These are phyloP conservation scores for Kazachstania bromeliacearum DNA, from an alignment of 805 yeast species.

Conservation along the genomic window DNA sequence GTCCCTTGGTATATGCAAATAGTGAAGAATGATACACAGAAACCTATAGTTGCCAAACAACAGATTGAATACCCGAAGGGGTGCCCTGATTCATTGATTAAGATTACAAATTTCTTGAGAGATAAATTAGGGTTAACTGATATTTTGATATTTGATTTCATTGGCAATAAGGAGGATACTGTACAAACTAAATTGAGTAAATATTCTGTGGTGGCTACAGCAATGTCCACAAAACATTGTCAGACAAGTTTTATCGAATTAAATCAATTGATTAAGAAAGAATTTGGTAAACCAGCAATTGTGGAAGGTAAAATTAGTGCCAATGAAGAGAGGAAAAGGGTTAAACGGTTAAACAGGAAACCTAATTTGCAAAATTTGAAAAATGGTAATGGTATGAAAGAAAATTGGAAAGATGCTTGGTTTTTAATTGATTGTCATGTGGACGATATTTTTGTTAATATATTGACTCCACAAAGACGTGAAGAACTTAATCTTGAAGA, in stretches of 20 bases:
- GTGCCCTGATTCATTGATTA: constrained; percentile 43
- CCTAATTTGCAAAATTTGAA: constrained; percentile 47
- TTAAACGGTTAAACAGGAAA: constrained; percentile 41
- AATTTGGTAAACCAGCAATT: constrained; percentile 36
- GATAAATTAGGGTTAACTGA: constrained; percentile 58
- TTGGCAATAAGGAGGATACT: constrained; percentile 51
- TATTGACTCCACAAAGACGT: constrained; percentile 64
- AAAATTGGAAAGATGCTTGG: constrained; percentile 67
- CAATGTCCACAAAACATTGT: constrained; percentile 68
- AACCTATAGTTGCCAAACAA: constrained; percentile 9
- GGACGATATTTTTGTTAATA: constrained; percentile 59
- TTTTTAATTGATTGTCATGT: constrained; percentile 61
- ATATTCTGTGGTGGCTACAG: constrained; percentile 59
- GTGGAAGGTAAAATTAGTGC: constrained; percentile 67
- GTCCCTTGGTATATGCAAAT: constrained; percentile 56
- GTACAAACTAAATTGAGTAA: constrained; percentile 27
- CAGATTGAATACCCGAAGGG: constrained; percentile 49
- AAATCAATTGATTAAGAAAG: constrained; percentile 47
- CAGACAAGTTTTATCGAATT: constrained; percentile 59
- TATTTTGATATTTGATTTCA: constrained; percentile 47
- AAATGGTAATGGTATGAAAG: constrained; percentile 38
- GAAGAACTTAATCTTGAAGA: constrained; percentile 59
- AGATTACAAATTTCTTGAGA: constrained; percentile 34
- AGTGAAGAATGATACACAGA: constrained; percentile 22
- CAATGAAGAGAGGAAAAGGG: constrained; percentile 42